These are phyloP conservation scores for Coniosporium apollinis DNA, from an alignment of 495 filamentous ascomycete genomes.

Conservation along the genomic window DNA sequence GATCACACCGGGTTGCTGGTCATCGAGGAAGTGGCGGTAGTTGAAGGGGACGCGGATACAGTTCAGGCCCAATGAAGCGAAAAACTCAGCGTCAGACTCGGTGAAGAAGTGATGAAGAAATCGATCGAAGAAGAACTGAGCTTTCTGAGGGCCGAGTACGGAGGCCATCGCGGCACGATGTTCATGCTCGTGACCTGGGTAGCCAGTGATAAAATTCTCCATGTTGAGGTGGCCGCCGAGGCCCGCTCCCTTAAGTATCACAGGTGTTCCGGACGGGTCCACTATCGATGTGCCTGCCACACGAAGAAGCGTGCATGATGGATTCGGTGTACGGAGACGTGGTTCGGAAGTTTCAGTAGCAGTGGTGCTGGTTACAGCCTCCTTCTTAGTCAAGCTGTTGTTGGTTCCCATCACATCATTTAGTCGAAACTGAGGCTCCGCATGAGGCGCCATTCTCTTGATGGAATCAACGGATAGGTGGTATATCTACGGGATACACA, in stretches of 20 bases:
- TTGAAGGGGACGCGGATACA: constrained; percentile 50
- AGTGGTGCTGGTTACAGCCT: too few species aligned
- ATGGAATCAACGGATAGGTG: too few species aligned
- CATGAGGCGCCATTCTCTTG: too few species aligned
- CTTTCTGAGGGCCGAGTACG: constrained; percentile 34
- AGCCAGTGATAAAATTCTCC: constrained; percentile 58
- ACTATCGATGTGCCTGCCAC: constrained; percentile 31
- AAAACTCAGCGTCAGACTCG: constrained; percentile 41
- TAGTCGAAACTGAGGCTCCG: too few species aligned
- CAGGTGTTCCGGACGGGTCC: constrained; percentile 27
- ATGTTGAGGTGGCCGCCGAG: constrained; percentile 37
- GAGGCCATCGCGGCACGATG: constrained; percentile 38
- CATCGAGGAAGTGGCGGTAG: constrained; percentile 47
- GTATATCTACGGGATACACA: too few species aligned
- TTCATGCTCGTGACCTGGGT: constrained; percentile 40
- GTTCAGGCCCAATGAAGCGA: constrained; percentile 39
- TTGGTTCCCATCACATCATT: too few species aligned
- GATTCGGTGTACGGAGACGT: too few species aligned
- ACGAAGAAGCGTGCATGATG: too few species aligned
- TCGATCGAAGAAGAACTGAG: constrained; percentile 32
- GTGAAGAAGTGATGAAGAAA: constrained; percentile 51
- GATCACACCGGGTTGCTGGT: constrained; percentile 40
- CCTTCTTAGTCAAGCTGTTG: too few species aligned
- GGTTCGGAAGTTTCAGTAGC: too few species aligned
- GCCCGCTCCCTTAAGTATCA: constrained; percentile 34